Conservation (phyloP, 805 yeast species). For the Teunomyces stri region DNA sequence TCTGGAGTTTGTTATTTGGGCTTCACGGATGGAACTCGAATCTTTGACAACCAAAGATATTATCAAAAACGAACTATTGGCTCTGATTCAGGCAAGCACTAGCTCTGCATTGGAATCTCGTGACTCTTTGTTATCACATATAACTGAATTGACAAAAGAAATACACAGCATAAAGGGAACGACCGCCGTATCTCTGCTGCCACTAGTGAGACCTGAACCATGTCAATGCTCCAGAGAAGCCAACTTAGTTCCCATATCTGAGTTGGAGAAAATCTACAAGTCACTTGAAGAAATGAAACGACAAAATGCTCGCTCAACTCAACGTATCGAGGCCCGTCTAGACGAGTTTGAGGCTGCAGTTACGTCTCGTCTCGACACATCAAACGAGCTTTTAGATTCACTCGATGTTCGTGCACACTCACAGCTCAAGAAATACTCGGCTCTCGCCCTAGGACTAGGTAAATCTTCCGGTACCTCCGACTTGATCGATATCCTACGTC, state of each 20-base stretch:
- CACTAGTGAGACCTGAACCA: background rate
- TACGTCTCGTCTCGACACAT: background rate
- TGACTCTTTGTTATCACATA: background rate
- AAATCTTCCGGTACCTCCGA: background rate
- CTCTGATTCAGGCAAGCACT: background rate
- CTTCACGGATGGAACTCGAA: constrained; percentile 30
- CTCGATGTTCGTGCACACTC: constrained; percentile 1
- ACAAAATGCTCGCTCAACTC: background rate
- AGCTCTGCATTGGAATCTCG: background rate
- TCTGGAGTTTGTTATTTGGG: constrained; percentile 22
- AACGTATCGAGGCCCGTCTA: background rate
- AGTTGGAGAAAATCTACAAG: background rate
- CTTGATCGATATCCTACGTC: background rate
- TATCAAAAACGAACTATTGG: background rate
- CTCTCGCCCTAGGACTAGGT: background rate
- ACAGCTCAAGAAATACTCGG: background rate
- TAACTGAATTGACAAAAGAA: background rate
- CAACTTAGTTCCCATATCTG: too few relatives aligned
- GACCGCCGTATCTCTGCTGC: background rate
- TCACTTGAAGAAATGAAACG: background rate
- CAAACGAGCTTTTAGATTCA: background rate
- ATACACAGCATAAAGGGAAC: background rate
- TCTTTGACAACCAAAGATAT: constrained; percentile 22
- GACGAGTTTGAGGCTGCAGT: constrained; percentile 1
- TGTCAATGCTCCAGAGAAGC: background rate